A percentile compares a stretch with the other conserved stretches of the same genome.
Conservation (phyloP, 805 yeast genomes). For the Diddensiella transvaalensis region DNA sequence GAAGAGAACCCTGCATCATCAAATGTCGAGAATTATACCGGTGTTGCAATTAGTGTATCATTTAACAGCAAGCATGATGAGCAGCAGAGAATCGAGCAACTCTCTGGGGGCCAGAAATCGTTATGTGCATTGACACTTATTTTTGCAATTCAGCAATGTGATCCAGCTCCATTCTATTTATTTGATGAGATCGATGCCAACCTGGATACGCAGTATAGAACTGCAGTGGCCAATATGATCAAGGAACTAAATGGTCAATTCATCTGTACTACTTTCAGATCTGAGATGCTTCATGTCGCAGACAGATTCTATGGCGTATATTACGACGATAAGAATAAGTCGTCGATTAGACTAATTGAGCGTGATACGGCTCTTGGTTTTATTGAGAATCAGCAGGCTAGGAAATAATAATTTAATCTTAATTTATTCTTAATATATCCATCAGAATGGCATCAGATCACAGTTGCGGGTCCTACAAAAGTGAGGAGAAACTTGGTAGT, state of each 20-base stretch:
- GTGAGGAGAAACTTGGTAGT: too few relatives aligned
- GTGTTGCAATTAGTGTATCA: slow-evolving; percentile 83
- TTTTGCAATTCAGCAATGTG: slow-evolving; percentile 89
- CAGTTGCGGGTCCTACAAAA: too few relatives aligned
- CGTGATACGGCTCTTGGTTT: slow-evolving; percentile 76
- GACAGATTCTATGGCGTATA: slow-evolving; percentile 85
- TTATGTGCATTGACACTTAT: slow-evolving; percentile 94
- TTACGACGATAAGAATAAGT: slow-evolving; percentile 68
- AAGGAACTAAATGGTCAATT: slow-evolving; percentile 75
- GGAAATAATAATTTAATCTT: too few relatives aligned
- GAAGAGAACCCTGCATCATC: slow-evolving; percentile 13
- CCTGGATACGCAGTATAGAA: slow-evolving; percentile 85
- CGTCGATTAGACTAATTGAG: slow-evolving; percentile 68
- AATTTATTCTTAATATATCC: too few relatives aligned
- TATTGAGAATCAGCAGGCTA: slow-evolving; percentile 55
- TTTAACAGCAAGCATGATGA: slow-evolving; percentile 84
- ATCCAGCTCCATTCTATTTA: slow-evolving; percentile 94
- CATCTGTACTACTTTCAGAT: slow-evolving; percentile 92
- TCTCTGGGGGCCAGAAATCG: slow-evolving; percentile 96
- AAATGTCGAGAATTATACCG: slow-evolving; percentile 63
- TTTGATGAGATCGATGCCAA: slow-evolving; percentile 98
- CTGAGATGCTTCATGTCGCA: slow-evolving; percentile 86
- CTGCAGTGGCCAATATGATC: slow-evolving; percentile 78
- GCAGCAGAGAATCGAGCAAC: slow-evolving; percentile 81
- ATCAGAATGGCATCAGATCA: too few relatives aligned